Percentiles rank a stretch among this genome's conserved stretches.
Conservation (phyloP, 331 rosid genomes). For the Telfairia occidentalis region DNA sequence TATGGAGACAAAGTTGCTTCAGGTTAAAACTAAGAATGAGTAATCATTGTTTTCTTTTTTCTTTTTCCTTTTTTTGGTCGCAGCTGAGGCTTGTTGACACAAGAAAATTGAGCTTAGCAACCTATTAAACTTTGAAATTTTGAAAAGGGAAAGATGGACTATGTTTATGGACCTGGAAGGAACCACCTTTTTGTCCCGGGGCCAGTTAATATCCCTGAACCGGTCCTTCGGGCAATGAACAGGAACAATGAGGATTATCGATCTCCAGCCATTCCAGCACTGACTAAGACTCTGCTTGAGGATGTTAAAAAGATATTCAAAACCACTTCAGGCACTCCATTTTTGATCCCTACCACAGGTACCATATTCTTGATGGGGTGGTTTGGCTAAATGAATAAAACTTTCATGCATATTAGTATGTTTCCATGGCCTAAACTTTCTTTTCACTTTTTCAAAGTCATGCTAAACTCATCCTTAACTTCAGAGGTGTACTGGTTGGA, state of each 20-base stretch:
- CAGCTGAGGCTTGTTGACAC: slow-evolving; percentile 16
- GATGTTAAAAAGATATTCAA: slow-evolving; percentile 93
- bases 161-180: slow-evolving; percentile 76
- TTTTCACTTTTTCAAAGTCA: not conserved
- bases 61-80: too few relatives aligned
- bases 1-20: not conserved
- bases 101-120: slow-evolving; percentile 12
- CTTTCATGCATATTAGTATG: not conserved
- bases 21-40: slow-evolving; percentile 6
- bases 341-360: slow-evolving; percentile 96
- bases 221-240: slow-evolving; percentile 81
- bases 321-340: slow-evolving; percentile 81
- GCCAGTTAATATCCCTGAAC: slow-evolving; percentile 96
- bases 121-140: slow-evolving; percentile 18
- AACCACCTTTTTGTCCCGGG: slow-evolving; percentile 99
- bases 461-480: not conserved
- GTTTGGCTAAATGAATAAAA: not conserved
- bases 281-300: slow-evolving; percentile 74
- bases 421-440: not conserved
- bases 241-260: slow-evolving; percentile 97
- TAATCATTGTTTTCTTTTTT: not conserved
- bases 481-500: not conserved
- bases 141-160: slow-evolving; percentile 55
- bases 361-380: slow-evolving; percentile 8
- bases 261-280: slow-evolving; percentile 89